Percentiles rank a stretch among this genome's conserved stretches.
These are phyloP conservation scores for Lactuca saligna DNA, from an alignment of 129 eudicot species.

Conservation along the genomic window DNA sequence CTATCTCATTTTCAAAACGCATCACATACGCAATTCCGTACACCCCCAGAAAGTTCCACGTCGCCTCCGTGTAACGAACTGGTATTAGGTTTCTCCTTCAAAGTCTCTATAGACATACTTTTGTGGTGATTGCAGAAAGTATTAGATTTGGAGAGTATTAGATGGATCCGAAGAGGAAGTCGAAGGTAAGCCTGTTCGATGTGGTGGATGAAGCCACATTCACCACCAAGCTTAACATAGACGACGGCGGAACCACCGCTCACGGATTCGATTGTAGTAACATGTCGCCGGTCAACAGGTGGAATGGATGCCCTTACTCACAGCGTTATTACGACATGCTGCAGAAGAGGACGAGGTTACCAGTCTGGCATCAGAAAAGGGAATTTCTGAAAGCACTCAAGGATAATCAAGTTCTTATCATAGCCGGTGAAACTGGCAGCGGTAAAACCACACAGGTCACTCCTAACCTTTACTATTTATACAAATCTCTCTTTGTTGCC, in stretches of 20 bases:
- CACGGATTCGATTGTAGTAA: background rate
- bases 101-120: background rate
- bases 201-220: conserved; percentile 57
- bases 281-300: conserved; percentile 43
- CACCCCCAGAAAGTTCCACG: no score
- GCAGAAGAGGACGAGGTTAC: conserved; percentile 79
- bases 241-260: conserved; percentile 41
- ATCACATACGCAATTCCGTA: no score
- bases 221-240: conserved; percentile 34
- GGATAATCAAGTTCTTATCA: conserved; percentile 64
- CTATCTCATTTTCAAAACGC: no score
- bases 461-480: background rate
- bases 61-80: background rate
- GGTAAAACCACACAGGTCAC: conserved; percentile 96
- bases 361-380: conserved; percentile 94
- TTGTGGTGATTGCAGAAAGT: background rate
- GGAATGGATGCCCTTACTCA: conserved; percentile 71
- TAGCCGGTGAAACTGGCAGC: conserved; percentile 96
- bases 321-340: conserved; percentile 63
- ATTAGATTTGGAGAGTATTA: background rate
- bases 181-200: conserved; percentile 83
- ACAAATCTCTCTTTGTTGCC: no score
- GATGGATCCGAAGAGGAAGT: conserved; percentile 76
- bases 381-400: conserved; percentile 67
- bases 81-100: conserved; percentile 28